These are phyloP conservation scores for Penicillium canariense DNA, from an alignment of 495 filamentous ascomycete genomes.

Conservation along the genomic window DNA sequence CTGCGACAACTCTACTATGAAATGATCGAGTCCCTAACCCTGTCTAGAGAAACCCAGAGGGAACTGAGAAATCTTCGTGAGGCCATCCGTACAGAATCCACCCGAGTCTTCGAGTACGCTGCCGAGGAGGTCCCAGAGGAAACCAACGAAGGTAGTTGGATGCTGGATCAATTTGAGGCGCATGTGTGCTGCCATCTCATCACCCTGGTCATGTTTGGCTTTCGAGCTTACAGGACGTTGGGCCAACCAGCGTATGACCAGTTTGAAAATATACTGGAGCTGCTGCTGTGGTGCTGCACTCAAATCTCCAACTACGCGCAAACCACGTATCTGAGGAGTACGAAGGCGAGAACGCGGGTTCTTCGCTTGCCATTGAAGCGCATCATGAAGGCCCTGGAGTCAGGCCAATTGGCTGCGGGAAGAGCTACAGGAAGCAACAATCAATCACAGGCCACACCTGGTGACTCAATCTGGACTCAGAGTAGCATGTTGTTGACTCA, in stretches of 20 bases:
- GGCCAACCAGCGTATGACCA: not conserved
- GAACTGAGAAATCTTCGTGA: slow-evolving; percentile 4
- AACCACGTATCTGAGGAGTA: not conserved
- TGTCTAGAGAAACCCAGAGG: not conserved
- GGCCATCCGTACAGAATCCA: slow-evolving; percentile 3
- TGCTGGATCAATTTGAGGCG: slow-evolving; percentile 14
- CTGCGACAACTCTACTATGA: slow-evolving; percentile 8
- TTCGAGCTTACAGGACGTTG: not conserved
- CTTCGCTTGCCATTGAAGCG: not conserved
- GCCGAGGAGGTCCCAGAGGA: slow-evolving; percentile 1
- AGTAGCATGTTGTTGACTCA: not conserved
- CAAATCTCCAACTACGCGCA: not conserved
- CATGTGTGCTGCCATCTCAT: slow-evolving; percentile 8
- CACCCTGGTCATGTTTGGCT: slow-evolving; percentile 2
- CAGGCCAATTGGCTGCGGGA: not conserved
- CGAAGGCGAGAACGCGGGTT: not conserved
- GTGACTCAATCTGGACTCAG: not conserved
- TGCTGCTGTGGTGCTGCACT: slow-evolving; percentile 1
- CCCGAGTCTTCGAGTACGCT: slow-evolving; percentile 1
- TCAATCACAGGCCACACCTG: not conserved
- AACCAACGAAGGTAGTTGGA: not conserved
- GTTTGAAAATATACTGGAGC: not conserved
- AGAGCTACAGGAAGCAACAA: not conserved
- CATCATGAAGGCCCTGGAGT: not conserved
- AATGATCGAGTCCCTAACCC: not conserved